phyloP scores from a whole-genome alignment of 306 rosid species.

The Pterocarpus santalinus region DNA sequence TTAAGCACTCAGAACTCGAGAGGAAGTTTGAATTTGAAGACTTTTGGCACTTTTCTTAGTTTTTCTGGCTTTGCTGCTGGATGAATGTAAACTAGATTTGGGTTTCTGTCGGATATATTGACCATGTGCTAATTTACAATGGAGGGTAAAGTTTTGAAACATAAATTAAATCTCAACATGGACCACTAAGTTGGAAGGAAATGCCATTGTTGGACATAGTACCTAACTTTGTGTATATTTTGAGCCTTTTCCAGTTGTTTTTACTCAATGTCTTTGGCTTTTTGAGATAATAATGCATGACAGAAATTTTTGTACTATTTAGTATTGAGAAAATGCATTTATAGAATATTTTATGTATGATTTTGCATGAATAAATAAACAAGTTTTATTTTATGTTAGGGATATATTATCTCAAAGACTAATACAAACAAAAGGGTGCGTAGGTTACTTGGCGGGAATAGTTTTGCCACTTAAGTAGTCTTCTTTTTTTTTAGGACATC shows the following conservation, averaged over 20 bases:
- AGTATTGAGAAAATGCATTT: background rate
- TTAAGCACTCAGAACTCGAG: slow-evolving; percentile 15
- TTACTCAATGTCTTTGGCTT: background rate
- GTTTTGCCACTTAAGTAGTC: too few relatives aligned
- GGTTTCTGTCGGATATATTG: slow-evolving; percentile 26
- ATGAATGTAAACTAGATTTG: slow-evolving; percentile 29
- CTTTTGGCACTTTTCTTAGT: background rate
- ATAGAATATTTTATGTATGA: background rate
- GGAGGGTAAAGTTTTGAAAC: slow-evolving; percentile 24
- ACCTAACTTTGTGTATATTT: background rate
- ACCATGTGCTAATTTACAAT: background rate
- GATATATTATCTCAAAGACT: background rate
- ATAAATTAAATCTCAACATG: background rate
- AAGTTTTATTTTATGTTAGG: too few relatives aligned
- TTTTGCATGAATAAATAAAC: background rate
- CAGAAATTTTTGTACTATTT: background rate
- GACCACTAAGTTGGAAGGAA: background rate
- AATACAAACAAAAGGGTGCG: too few relatives aligned
- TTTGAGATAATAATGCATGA: slow-evolving; percentile 7
- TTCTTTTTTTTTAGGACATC: too few relatives aligned
- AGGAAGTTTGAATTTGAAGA: slow-evolving; percentile 24
- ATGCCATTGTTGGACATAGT: background rate
- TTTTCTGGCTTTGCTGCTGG: background rate
- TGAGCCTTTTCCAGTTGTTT: background rate
- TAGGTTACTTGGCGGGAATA: too few relatives aligned